Conservation (phyloP, 2,329 filamentous ascomycete genomes). For the Camptophora hylomeconis region DNA sequence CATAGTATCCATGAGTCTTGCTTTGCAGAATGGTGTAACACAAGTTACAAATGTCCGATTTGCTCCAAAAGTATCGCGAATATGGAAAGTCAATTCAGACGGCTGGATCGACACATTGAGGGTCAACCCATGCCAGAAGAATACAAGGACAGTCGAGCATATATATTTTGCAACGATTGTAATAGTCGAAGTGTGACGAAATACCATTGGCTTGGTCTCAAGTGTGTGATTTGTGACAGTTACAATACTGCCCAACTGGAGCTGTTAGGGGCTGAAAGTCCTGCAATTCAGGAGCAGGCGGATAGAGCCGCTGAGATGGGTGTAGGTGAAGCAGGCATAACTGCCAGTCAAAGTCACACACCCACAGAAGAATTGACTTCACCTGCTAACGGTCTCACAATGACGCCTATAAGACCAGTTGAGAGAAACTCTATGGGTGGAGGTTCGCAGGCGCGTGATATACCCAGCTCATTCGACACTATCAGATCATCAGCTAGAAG, state of each 20-base stretch:
- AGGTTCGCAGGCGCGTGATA: conserved; percentile 11
- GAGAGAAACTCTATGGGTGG: conserved; percentile 4
- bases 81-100: conserved; percentile 91
- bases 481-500: conserved; percentile 16
- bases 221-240: conserved; percentile 51
- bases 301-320: conserved; percentile 15
- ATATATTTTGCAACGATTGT: conserved; percentile 91
- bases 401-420: conserved; percentile 9
- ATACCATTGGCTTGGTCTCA: conserved; percentile 91
- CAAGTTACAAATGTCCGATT: conserved; percentile 89
- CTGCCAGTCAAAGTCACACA: conserved; percentile 16
- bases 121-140: conserved; percentile 84
- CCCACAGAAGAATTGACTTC: conserved; percentile 10
- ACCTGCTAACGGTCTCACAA: conserved; percentile 3
- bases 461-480: conserved; percentile 18
- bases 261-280: conserved; percentile 23
- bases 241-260: conserved; percentile 34
- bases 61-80: conserved; percentile 95
- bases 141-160: conserved; percentile 64
- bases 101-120: conserved; percentile 75
- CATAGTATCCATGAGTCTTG: conserved; percentile 91
- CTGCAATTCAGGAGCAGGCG: conserved; percentile 12
- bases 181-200: conserved; percentile 70
- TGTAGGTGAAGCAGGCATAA: conserved; percentile 15
- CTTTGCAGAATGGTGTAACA: conserved; percentile 75